phyloP scores from a whole-genome alignment of 139 green algal species.

The Chlorella sorokiniana region DNA sequence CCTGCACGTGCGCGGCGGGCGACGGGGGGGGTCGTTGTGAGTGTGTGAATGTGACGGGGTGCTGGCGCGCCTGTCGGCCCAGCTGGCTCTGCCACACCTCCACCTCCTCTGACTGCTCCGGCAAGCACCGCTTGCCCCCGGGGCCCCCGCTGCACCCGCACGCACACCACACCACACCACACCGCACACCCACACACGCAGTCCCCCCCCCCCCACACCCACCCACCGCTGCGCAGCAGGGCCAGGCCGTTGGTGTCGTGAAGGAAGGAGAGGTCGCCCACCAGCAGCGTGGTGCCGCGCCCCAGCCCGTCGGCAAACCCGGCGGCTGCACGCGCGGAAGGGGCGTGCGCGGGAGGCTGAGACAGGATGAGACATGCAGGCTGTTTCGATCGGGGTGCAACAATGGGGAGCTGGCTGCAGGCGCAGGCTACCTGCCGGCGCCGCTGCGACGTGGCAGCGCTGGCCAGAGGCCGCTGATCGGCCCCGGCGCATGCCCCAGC shows the following conservation, averaged over 20 bases:
- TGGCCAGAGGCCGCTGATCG: too few relatives aligned
- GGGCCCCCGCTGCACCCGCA: too few relatives aligned
- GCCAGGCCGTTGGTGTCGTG: conserved; percentile 96
- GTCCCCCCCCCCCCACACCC: too few relatives aligned
- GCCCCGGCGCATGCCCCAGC: too few relatives aligned
- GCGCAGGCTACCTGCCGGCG: too few relatives aligned
- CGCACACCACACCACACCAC: too few relatives aligned
- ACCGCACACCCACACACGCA: neutral
- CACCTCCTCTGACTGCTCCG: too few relatives aligned
- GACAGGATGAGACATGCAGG: neutral
- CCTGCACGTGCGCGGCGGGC: conserved; percentile 19
- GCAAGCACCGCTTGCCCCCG: too few relatives aligned
- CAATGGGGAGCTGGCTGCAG: too few relatives aligned
- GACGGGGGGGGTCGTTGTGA: neutral
- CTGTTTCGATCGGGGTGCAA: neutral
- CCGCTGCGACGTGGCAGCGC: neutral
- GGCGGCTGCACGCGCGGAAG: conserved; percentile 54
- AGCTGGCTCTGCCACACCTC: neutral
- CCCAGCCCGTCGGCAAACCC: conserved; percentile 90
- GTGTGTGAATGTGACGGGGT: too few relatives aligned
- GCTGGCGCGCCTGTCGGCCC: too few relatives aligned
- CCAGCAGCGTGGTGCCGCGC: conserved; percentile 81
- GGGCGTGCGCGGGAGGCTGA: neutral
- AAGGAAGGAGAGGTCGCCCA: conserved; percentile 98
- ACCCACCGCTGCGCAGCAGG: conserved; percentile 75